These are phyloP conservation scores for Blastobotrys persicus DNA, from an alignment of 1,139 yeast genomes.

Conservation along the genomic window DNA sequence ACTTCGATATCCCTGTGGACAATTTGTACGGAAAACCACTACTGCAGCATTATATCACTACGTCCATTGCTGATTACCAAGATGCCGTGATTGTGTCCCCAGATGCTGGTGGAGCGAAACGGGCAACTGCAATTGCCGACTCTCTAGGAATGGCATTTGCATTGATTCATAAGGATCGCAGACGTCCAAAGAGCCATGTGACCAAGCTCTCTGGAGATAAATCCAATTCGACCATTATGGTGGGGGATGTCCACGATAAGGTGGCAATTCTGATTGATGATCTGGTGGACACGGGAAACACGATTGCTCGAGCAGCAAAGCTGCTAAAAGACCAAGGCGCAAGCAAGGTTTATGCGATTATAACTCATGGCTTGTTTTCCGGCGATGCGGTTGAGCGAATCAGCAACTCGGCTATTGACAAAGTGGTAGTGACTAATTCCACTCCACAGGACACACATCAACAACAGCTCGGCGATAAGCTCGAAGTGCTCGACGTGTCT, in stretches of 20 bases:
- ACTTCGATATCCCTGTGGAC: constrained; percentile 89
- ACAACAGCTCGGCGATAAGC: constrained; percentile 50
- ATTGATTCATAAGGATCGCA: constrained; percentile 89
- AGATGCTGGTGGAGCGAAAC: constrained; percentile 96
- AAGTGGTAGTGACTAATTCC: constrained; percentile 86
- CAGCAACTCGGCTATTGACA: constrained; percentile 68
- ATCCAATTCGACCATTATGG: constrained; percentile 63
- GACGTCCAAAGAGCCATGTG: constrained; percentile 43
- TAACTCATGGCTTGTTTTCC: constrained; percentile 89
- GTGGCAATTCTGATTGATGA: constrained; percentile 90
- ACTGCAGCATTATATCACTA: constrained; percentile 73
- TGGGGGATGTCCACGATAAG: constrained; percentile 84
- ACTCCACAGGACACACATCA: constrained; percentile 74
- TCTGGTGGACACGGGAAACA: constrained; percentile 88
- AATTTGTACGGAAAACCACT: constrained; percentile 84
- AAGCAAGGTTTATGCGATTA: constrained; percentile 74
- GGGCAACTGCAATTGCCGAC: constrained; percentile 94
- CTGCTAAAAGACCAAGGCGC: constrained; percentile 93
- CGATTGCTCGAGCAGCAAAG: constrained; percentile 89
- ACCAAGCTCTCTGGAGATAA: constrained; percentile 18
- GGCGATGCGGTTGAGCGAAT: constrained; percentile 86
- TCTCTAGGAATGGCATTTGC: constrained; percentile 88
- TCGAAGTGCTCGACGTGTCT: constrained; percentile 86
- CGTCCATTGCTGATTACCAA: constrained; percentile 67
- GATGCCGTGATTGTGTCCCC: constrained; percentile 90